Evolutionary conservation across 305 asterid genomes (phyloP).

Genomic region (Solanum hybrid): DNA sequence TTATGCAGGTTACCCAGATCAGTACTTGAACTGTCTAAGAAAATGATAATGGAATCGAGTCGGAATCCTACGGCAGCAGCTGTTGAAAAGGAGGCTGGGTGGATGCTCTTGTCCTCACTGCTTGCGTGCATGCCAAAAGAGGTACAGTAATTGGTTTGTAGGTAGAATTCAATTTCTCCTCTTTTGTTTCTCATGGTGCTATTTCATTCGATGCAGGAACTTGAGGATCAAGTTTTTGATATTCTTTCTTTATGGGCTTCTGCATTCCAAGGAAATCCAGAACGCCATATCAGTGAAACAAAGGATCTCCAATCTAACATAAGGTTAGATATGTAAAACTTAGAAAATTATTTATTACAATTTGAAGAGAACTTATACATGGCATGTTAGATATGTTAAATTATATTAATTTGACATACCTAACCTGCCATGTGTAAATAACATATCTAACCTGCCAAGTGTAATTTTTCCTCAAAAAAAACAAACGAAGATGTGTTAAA

Average conservation of each 20-base stretch:
- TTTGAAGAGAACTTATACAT: not conserved
- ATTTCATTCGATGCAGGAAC: conserved; percentile 59
- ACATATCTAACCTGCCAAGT: not conserved
- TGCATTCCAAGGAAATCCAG: conserved; percentile 55
- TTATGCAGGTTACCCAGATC: conserved; percentile 70
- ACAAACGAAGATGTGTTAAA: not conserved
- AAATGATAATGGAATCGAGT: conserved; percentile 65
- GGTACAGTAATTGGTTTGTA: conserved; percentile 27
- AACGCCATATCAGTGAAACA: conserved; percentile 32
- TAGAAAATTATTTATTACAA: not conserved
- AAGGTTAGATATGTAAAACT: conserved; percentile 41
- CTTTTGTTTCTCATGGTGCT: not conserved
- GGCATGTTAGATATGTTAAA: not conserved
- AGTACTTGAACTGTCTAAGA: conserved; percentile 84
- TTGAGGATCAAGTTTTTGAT: conserved; percentile 89
- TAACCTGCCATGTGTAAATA: not conserved
- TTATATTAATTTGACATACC: not conserved
- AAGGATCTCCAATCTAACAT: conserved; percentile 59
- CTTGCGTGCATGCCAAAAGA: conserved; percentile 82
- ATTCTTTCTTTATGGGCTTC: conserved; percentile 91
- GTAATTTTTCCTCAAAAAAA: not conserved
- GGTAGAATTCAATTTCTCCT: not conserved
- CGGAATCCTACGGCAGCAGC: conserved; percentile 66
- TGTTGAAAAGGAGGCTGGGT: conserved; percentile 93
- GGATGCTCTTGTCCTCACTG: conserved; percentile 89